These are phyloP conservation scores for Syzygium syzygioides DNA, from an alignment of 441 rosid species.

Conservation along the genomic window DNA sequence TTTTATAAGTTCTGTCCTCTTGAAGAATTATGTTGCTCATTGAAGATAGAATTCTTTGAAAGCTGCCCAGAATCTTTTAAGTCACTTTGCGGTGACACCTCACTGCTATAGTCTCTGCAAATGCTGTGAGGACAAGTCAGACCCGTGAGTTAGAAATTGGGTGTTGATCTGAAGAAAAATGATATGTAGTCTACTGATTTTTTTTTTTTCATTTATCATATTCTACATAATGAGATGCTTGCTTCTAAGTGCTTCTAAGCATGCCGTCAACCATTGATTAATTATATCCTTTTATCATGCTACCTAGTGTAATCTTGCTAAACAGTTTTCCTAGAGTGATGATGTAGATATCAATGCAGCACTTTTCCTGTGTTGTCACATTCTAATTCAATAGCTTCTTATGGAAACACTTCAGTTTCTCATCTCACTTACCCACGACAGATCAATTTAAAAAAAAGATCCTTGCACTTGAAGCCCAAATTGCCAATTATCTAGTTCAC, in stretches of 20 bases:
- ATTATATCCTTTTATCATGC: background rate
- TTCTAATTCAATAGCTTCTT: background rate
- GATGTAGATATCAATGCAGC: background rate
- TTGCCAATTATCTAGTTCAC: background rate
- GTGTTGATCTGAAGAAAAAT: background rate
- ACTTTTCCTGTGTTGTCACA: background rate
- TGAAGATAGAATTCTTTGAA: background rate
- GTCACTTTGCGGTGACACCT: background rate
- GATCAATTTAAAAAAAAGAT: background rate
- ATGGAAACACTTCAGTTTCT: background rate
- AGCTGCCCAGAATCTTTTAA: background rate
- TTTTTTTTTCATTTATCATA: background rate
- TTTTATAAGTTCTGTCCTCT: background rate
- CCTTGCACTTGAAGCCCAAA: background rate
- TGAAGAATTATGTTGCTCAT: background rate
- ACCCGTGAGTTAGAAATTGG: background rate
- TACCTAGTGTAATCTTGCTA: background rate
- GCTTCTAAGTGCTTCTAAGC: background rate
- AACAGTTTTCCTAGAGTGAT: background rate
- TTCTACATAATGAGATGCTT: background rate
- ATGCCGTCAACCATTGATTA: background rate
- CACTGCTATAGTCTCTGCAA: background rate
- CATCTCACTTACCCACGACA: background rate
- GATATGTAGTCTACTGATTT: background rate
- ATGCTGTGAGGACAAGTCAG: background rate